These are phyloP conservation scores for Elasticomyces elasticus DNA, from an alignment of 495 filamentous ascomycete genomes.

Conservation along the genomic window DNA sequence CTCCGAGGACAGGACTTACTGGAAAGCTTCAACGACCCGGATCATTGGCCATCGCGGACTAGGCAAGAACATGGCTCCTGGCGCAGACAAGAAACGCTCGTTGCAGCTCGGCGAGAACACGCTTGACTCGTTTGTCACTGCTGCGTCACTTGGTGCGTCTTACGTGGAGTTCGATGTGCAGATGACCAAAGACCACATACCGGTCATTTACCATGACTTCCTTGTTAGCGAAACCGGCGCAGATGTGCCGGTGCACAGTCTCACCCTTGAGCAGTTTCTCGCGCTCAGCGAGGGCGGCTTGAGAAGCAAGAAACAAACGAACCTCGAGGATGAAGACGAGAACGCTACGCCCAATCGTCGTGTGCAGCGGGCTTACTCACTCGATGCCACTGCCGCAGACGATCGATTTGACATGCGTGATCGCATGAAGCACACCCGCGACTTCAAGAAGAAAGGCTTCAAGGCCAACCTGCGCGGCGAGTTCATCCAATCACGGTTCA, in stretches of 20 bases:
- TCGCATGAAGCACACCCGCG: slow-evolving; percentile 92
- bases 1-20: slow-evolving; percentile 83
- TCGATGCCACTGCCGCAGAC: slow-evolving; percentile 39
- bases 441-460: slow-evolving; percentile 87
- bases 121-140: slow-evolving; percentile 85
- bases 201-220: slow-evolving; percentile 99
- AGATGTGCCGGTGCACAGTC: slow-evolving; percentile 89
- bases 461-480: slow-evolving; percentile 90
- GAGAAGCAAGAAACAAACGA: slow-evolving; percentile 13
- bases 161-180: slow-evolving; percentile 95
- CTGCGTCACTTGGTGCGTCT: slow-evolving; percentile 81
- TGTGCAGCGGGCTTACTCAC: slow-evolving; percentile 27
- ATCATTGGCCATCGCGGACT: slow-evolving; percentile 90
- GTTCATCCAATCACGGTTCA: slow-evolving; percentile 89
- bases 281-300: slow-evolving; percentile 59
- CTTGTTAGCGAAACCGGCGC: slow-evolving; percentile 97
- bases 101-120: slow-evolving; percentile 96
- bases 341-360: slow-evolving; percentile 8
- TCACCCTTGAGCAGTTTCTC: slow-evolving; percentile 90
- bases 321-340: background rate
- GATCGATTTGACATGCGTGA: slow-evolving; percentile 57
- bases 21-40: slow-evolving; percentile 79
- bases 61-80: slow-evolving; percentile 64
- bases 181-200: slow-evolving; percentile 95
- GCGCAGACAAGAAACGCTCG: slow-evolving; percentile 56